A percentile compares a stretch with the other conserved stretches of the same genome.
These are phyloP conservation scores for Ganoderma sp. DNA, from an alignment of 1,284 basidiomycete species.

Conservation along the genomic window DNA sequence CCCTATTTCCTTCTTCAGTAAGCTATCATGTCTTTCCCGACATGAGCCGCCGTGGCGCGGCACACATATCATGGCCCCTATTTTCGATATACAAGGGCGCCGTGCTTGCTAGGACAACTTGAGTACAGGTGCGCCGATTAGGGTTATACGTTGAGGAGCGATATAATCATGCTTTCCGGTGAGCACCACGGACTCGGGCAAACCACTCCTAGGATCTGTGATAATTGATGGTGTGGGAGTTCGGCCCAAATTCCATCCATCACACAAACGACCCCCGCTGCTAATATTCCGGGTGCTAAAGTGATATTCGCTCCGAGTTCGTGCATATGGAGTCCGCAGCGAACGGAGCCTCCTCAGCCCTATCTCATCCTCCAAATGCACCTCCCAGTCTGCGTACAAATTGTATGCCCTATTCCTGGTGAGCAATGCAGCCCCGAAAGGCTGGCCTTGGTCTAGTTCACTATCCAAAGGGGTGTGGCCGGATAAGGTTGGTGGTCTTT, in stretches of 20 bases:
- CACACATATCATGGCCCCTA: neutral
- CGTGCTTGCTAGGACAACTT: neutral
- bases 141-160: neutral
- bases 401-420: neutral
- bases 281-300: neutral
- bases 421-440: neutral
- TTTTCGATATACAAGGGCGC: neutral
- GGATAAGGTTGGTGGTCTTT: neutral
- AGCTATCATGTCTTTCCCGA: neutral
- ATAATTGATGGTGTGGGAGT: neutral
- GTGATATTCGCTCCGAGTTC: neutral
- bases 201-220: neutral
- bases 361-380: neutral
- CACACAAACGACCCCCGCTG: neutral
- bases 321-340: neutral
- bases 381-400: neutral
- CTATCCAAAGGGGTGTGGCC: neutral
- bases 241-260: neutral
- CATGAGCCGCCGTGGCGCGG: neutral
- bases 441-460: neutral
- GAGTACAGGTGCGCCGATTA: neutral
- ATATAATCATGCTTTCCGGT: neutral
- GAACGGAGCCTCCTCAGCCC: neutral
- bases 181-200: neutral
- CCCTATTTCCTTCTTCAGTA: neutral